Evolutionary conservation across 352 stramenopile species (phyloP), one percentile per base, ranked within the genome.

Genomic region (Pythium coloratum): DNA sequence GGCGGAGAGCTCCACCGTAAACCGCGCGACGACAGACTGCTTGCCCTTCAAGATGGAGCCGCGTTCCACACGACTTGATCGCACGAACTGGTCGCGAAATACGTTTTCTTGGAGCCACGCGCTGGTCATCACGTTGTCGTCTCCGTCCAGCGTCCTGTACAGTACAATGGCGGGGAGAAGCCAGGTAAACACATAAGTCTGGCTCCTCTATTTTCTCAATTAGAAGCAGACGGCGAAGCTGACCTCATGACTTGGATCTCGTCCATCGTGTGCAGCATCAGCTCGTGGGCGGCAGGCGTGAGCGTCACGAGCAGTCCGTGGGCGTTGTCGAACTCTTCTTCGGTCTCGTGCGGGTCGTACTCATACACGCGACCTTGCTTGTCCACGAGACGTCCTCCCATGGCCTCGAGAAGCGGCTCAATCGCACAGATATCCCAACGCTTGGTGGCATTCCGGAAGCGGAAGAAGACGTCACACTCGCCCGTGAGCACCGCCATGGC

Each of bases 361-460:
- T 77, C 50, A 66, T 92, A 92, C 40, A 80, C 72, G 32, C 74
- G 69, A 26, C 84, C 84, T 20, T 78, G 64, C 51, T 84, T 81
- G 65, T 91, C 80, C 3, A 84, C 80, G 33, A 92, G 65, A 30
- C 75, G 66, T 4, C 84, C 84, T 10, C 82, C 84, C 8, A 91
- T 66, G 1, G 71, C 84, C 30, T 79, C 77, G 2, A 92, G 69
- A 40, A 92, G 63, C 28, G 84, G 79, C 70, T 92, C 84, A 8
- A 90, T 70, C 1, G 83, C 84, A 59, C 84, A 92, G 55, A 90
- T 91, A 71, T 92, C 84, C 84, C 84, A 92, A 59, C 86, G 86
- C 61, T 87, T 86, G 51, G 84, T 92, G 5, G 79, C 79, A 33
- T 82, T 75, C 20, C 84, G 84, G 64, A 89, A 88, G 46, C 84